Evolutionary conservation across 345 rosid genomes (phyloP).

Genomic region (Limnanthes douglasii): DNA sequence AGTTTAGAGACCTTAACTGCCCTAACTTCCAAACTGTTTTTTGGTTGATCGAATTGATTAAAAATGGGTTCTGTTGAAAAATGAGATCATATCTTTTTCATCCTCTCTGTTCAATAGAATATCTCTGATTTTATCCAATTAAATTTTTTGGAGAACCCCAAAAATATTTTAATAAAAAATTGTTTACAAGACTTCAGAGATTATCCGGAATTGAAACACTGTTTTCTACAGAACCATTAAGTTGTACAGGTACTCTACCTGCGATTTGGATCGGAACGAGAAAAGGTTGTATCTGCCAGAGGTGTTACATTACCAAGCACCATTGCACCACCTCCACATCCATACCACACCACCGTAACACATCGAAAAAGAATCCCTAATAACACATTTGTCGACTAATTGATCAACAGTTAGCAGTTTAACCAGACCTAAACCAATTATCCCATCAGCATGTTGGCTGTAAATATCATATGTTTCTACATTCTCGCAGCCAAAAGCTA

Average conservation of each 20-base stretch:
- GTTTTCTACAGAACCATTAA: no score
- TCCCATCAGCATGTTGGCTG: slow-evolving; percentile 72
- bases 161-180: no score
- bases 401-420: slow-evolving; percentile 59
- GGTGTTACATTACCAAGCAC: slow-evolving; percentile 50
- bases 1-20: no score
- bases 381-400: slow-evolving; percentile 57
- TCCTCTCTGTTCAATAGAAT: no score
- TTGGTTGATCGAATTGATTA: no score
- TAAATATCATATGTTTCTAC: slow-evolving; percentile 57
- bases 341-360: slow-evolving; percentile 88
- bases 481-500: slow-evolving; percentile 68
- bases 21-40: no score
- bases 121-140: no score
- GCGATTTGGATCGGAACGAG: slow-evolving; percentile 61
- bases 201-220: no score
- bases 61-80: no score
- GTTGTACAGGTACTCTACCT: slow-evolving; percentile 27
- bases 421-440: slow-evolving; percentile 73
- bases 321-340: slow-evolving; percentile 74
- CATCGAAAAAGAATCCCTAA: slow-evolving; percentile 54
- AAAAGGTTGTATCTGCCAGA: slow-evolving; percentile 46
- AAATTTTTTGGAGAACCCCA: no score
- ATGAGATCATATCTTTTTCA: no score
- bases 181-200: no score